These are phyloP conservation scores for Aureobasidium sp. DNA, from an alignment of 2,329 filamentous ascomycete species.

Conservation along the genomic window DNA sequence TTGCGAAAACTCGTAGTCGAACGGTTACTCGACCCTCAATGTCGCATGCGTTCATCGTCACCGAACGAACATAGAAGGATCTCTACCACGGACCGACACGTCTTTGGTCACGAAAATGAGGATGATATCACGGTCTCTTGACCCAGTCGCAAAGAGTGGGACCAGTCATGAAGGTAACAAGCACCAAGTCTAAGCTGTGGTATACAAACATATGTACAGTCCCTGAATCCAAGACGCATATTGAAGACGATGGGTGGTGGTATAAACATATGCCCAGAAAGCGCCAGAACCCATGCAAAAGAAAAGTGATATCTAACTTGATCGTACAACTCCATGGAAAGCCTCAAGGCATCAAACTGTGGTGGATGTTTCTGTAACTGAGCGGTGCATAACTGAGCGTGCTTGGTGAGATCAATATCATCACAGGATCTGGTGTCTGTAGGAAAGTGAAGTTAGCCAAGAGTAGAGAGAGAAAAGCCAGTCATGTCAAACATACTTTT, in stretches of 20 bases:
- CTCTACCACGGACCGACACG: neutral
- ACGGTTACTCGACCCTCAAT: neutral
- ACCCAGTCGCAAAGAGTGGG: neutral
- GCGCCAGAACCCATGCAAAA: neutral
- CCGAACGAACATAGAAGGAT: neutral
- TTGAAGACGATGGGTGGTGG: neutral
- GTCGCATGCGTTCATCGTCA: neutral
- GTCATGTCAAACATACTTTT: slow-evolving; percentile 36
- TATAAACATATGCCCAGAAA: neutral
- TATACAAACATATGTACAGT: neutral
- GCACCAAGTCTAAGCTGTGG: neutral
- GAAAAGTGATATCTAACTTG: neutral
- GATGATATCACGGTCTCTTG: neutral
- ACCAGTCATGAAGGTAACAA: neutral
- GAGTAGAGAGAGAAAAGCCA: neutral
- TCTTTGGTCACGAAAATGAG: too few relatives aligned
- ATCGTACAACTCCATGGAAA: neutral
- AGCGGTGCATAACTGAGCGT: neutral
- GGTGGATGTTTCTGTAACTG: neutral
- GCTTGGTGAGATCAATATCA: neutral
- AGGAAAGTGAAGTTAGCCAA: neutral
- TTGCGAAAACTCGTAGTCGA: neutral
- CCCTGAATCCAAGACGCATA: neutral
- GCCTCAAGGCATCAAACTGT: neutral
- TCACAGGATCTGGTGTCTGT: slow-evolving; percentile 16